Evolutionary conservation across 1,139 yeast species (phyloP).

Genomic region (Taphrina populina): DNA sequence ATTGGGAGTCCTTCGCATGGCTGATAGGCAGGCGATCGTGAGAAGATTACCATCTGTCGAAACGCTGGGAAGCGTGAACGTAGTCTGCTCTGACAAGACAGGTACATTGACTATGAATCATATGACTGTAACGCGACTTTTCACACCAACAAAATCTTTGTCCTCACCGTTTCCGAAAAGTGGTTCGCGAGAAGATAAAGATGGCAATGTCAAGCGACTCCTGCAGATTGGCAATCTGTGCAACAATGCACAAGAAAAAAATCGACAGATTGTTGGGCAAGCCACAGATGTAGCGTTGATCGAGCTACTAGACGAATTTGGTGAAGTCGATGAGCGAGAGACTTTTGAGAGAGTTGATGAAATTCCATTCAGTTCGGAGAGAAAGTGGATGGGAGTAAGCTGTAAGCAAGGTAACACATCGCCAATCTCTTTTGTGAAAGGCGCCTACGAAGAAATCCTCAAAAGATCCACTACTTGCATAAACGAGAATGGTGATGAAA

Average conservation of each 20-base stretch:
- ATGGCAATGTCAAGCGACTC: slow-evolving; percentile 24
- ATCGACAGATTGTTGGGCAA: slow-evolving; percentile 69
- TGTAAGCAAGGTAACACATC: slow-evolving; percentile 60
- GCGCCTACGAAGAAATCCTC: slow-evolving; percentile 80
- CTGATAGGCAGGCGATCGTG: slow-evolving; percentile 85
- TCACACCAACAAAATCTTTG: slow-evolving; percentile 70
- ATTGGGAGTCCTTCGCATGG: slow-evolving; percentile 92
- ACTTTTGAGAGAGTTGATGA: slow-evolving; percentile 58
- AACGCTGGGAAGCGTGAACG: slow-evolving; percentile 91
- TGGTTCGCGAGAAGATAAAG: slow-evolving; percentile 21
- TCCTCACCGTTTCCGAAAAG: slow-evolving; percentile 27
- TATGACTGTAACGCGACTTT: slow-evolving; percentile 83
- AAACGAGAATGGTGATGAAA: slow-evolving; percentile 57
- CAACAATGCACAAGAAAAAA: slow-evolving; percentile 59
- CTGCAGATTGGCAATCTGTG: slow-evolving; percentile 64
- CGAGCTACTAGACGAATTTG: slow-evolving; percentile 70
- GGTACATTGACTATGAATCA: slow-evolving; percentile 93
- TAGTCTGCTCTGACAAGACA: slow-evolving; percentile 91
- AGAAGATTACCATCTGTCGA: slow-evolving; percentile 92
- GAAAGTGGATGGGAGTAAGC: slow-evolving; percentile 87
- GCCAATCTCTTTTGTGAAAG: slow-evolving; percentile 69
- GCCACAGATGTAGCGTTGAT: slow-evolving; percentile 91
- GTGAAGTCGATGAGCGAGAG: slow-evolving; percentile 51
- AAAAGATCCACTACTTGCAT: slow-evolving; percentile 60
- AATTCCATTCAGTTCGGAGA: slow-evolving; percentile 75